Evolutionary conservation across 2,329 filamentous ascomycete genomes (phyloP), one percentile per base, ranked within the genome.

Genomic region (Emericellopsis cladophorae): DNA sequence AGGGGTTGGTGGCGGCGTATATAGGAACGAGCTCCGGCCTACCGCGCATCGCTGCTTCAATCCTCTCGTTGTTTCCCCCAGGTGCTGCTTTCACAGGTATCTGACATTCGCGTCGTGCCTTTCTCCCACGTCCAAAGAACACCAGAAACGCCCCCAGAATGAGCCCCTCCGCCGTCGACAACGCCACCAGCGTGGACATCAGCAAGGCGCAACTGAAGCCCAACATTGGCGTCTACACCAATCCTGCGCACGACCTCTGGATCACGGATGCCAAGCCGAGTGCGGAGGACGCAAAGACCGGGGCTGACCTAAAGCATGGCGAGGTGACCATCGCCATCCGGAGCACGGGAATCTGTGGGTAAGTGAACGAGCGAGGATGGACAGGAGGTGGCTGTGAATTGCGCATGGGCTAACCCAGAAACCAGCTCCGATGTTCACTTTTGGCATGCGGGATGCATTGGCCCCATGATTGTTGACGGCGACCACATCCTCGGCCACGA

Each of bases 341-440:
- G 64, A 94, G 85, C 64, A 95, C 90, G 7, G 92, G 92, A 43
- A 96, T 96, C 54, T 96, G 92, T 70, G 90, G 90, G 77, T 92
- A 69, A 51, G 63, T 59, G 33, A 36, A 44, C 12, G 18, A 16
- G 46, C 26, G 22, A 34, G 24, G 26, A 18, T 16, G 18, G 23
- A 18, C 12, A 12, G 29, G 15, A n/a, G 9, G 4, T 7, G n/a
- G 24, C 11, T 33, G 11, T 4, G 29, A 22, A 36, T 14, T 7
- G 16, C 16, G n/a, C 11, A 12, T 18, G 34, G n/a, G 16, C 34
- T 36, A 22, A 38, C 22, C 9, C 18, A 24, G 14, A 23, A 15
- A 7, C 40, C 52, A 90, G 85, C 43, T 94, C 86, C 45, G 89
- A 95, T 62, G 81, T 96, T 42, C 90, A 96, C 66, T 96, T 96